Percentiles rank a stretch among this genome's conserved stretches.
Evolutionary conservation across 2,329 filamentous ascomycete species (phyloP).

Genomic region (Hypoxylon sp.): DNA sequence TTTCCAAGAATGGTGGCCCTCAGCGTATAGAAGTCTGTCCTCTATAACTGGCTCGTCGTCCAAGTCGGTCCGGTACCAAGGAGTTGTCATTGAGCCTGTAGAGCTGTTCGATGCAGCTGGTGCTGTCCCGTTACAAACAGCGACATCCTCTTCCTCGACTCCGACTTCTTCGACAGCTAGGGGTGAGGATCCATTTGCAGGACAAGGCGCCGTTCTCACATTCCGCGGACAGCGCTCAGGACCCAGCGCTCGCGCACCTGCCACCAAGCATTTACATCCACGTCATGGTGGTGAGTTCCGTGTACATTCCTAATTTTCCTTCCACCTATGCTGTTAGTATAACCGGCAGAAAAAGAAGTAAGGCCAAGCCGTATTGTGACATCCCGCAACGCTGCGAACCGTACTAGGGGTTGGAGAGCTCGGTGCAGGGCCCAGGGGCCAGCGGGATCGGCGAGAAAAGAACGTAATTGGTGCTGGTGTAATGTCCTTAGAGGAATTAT

Average conservation of each 20-base stretch:
- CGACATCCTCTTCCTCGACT: no score
- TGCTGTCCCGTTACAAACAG: no score
- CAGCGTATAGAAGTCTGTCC: no score
- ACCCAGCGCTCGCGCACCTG: slow-evolving; percentile 49
- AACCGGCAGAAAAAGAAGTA: background rate
- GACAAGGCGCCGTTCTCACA: slow-evolving; percentile 39
- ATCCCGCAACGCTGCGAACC: slow-evolving; percentile 38
- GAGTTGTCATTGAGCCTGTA: no score
- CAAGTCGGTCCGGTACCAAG: no score
- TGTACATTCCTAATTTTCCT: background rate
- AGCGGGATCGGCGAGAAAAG: background rate
- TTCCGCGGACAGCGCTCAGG: slow-evolving; percentile 41
- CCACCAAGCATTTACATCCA: slow-evolving; percentile 41
- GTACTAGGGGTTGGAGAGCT: slow-evolving; percentile 44
- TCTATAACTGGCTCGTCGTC: no score
- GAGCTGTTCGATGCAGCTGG: no score
- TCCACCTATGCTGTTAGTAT: background rate
- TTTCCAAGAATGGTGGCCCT: no score
- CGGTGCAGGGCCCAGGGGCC: slow-evolving; percentile 41
- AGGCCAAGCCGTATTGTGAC: slow-evolving; percentile 45
- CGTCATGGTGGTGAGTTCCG: background rate
- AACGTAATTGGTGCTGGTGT: slow-evolving; percentile 34
- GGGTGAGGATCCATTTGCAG: slow-evolving; percentile 17
- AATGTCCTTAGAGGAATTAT: no score
- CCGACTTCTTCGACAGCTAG: no score